Evolutionary conservation across 345 rosid species (phyloP), one percentile per base, ranked within the genome.

Genomic region (Moricandia arvensis): DNA sequence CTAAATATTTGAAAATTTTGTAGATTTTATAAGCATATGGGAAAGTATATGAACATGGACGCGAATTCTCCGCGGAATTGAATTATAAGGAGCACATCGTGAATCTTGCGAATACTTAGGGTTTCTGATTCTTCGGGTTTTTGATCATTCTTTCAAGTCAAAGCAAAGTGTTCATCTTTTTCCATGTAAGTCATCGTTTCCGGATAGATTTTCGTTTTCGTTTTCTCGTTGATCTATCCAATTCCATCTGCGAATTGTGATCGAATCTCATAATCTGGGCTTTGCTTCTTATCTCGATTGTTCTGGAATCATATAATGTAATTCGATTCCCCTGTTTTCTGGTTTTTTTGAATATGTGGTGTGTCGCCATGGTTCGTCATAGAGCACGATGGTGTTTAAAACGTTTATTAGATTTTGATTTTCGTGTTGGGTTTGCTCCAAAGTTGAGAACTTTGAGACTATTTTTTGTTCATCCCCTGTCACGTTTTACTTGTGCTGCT

Each of bases 171-270:
- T 77, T 64, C 4, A 7, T 34, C 47, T 45, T 16, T 16, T 37
- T 64, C 43, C 9, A 12, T 59, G 73, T 77, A 66, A 71, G 80
- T 71, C 70, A 29, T 30, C 6, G n/a, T n/a, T n/a, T n/a, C n/a
- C n/a, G n/a, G n/a, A n/a, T n/a, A n/a, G n/a, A n/a, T n/a, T n/a
- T n/a, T n/a, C n/a, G n/a, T n/a, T n/a, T n/a, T n/a, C n/a, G n/a
- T n/a, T n/a, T n/a, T n/a, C n/a, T n/a, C n/a, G n/a, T n/a, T n/a
- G n/a, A n/a, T n/a, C n/a, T n/a, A n/a, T n/a, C n/a, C n/a, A n/a
- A n/a, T 18, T 4, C 13, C 27, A 11, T 51, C 17, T 70, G 57
- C 43, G 37, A 67, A 4, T n/a, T 61, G 58, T 55, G 49, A 63
- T 63, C 6, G 21, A 64, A 15, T 77, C 53, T 77, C 53, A 34